Conservation (phyloP, 2,329 filamentous ascomycete genomes). For the Talaromyces islandicus region DNA sequence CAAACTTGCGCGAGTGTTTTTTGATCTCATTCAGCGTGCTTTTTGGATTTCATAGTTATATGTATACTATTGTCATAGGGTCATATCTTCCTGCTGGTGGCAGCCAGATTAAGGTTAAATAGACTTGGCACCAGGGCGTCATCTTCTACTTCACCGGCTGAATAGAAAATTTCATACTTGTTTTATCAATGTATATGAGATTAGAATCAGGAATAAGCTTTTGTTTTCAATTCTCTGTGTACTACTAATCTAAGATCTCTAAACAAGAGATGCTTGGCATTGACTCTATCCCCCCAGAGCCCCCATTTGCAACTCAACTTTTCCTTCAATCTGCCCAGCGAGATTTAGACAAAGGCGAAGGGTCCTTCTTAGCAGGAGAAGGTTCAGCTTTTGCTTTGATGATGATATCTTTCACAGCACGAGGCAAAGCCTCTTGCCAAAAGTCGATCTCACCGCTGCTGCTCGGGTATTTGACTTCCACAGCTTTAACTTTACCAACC, state of each 20-base stretch:
- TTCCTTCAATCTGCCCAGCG: neutral
- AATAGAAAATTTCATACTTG: neutral
- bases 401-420: neutral
- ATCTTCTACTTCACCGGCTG: neutral
- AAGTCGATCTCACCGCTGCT: neutral
- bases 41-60: neutral
- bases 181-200: neutral
- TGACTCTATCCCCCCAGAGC: neutral
- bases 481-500: neutral
- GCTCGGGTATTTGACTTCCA: neutral
- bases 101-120: neutral
- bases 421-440: neutral
- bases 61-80: neutral
- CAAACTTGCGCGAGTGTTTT: conserved; percentile 21
- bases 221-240: neutral
- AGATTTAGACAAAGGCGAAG: neutral
- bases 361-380: neutral
- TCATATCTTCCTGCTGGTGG: neutral
- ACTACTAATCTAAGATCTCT: neutral
- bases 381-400: neutral
- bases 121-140: neutral
- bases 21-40: conserved; percentile 6
- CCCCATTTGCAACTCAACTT: neutral
- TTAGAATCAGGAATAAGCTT: neutral
- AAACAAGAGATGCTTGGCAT: neutral